Conservation (phyloP, 2,329 filamentous ascomycete genomes). For the Hypocreales sp. region DNA sequence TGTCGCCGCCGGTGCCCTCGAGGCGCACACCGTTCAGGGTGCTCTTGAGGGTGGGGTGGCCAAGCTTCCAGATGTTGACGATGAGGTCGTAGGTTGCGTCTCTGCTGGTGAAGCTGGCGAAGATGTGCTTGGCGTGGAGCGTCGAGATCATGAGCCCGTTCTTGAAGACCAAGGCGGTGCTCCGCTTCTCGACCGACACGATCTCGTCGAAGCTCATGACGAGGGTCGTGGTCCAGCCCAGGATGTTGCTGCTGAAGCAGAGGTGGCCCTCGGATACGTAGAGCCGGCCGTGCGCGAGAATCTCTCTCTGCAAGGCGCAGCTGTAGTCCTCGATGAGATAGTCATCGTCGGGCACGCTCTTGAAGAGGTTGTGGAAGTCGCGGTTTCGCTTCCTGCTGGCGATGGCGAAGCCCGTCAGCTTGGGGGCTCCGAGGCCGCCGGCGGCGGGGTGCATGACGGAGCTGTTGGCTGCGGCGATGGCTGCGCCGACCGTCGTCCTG, state of each 20-base stretch:
- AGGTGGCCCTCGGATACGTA: conserved; percentile 96
- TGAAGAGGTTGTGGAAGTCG: conserved; percentile 86
- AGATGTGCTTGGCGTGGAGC: conserved; percentile 85
- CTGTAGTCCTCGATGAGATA: conserved; percentile 98
- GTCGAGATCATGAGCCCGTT: conserved; percentile 97
- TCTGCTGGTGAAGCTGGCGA: conserved; percentile 85
- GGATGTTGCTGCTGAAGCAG: conserved; percentile 97
- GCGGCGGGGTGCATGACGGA: conserved; percentile 51
- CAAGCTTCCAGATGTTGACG: conserved; percentile 96
- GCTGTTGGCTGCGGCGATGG: conserved; percentile 53
- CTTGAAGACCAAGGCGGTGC: conserved; percentile 86
- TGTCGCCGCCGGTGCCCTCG: conserved; percentile 72
- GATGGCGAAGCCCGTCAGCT: conserved; percentile 87
- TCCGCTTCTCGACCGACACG: conserved; percentile 92
- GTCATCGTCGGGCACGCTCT: conserved; percentile 94
- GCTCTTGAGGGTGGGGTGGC: conserved; percentile 80
- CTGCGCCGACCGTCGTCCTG: conserved; percentile 40
- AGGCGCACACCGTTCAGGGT: conserved; percentile 79
- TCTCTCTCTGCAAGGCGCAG: conserved; percentile 88
- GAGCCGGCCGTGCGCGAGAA: conserved; percentile 79
- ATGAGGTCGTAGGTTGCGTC: conserved; percentile 96
- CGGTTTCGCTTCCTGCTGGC: conserved; percentile 92
- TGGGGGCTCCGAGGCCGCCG: conserved; percentile 44
- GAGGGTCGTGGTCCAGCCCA: conserved; percentile 93
- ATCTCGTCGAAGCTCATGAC: conserved; percentile 98